phyloP scores from a whole-genome alignment of 176 grass and related monocot genomes.

The Avena insularis region DNA sequence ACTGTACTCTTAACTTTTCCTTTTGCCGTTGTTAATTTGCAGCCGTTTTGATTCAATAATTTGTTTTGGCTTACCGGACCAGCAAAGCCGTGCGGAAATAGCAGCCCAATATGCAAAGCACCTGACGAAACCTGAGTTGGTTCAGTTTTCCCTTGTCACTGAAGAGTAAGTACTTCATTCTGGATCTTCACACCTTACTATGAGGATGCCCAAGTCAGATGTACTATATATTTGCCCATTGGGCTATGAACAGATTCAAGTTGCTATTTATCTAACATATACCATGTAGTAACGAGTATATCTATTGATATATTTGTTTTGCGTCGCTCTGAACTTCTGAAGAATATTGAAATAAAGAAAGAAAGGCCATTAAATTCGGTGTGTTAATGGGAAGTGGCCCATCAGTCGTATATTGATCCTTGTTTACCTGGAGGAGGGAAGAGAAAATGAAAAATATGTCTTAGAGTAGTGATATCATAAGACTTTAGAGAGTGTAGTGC shows the following conservation, averaged over 20 bases:
- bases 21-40: constrained; percentile 47
- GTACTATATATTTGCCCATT: too few relatives aligned
- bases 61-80: constrained; percentile 79
- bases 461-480: background rate
- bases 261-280: too few relatives aligned
- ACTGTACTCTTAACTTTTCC: constrained; percentile 3
- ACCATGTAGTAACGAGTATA: too few relatives aligned
- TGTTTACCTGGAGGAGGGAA: background rate
- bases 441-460: background rate
- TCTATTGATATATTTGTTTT: constrained; percentile 12
- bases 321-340: background rate
- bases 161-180: constrained; percentile 67
- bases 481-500: background rate
- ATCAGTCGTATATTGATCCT: background rate
- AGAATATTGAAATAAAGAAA: background rate
- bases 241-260: too few relatives aligned
- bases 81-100: constrained; percentile 79
- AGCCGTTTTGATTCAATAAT: constrained; percentile 99
- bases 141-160: constrained; percentile 70
- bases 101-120: constrained; percentile 91
- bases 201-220: background rate
- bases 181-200: background rate
- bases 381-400: background rate
- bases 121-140: constrained; percentile 70
- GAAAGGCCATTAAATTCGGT: background rate